phyloP scores from a whole-genome alignment of 805 yeast species.

The Kodamaea laetipori region DNA sequence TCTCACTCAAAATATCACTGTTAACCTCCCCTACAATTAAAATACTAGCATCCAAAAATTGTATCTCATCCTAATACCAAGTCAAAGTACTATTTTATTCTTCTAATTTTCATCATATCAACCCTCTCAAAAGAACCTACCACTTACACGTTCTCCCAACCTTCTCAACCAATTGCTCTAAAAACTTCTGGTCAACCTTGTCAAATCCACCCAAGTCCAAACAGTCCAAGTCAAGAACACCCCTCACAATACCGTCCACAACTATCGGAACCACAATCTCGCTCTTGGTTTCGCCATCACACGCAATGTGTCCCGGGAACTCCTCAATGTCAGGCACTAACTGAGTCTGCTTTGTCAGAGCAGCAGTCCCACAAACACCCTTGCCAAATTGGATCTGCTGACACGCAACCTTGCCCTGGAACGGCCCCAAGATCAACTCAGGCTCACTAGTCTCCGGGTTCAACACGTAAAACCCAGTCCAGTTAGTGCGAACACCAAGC shows the following conservation, averaged over 20 bases:
- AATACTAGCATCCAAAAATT: no score
- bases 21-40: no score
- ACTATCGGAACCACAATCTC: constrained; percentile 86
- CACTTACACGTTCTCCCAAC: constrained; percentile 36
- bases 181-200: constrained; percentile 54
- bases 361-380: constrained; percentile 95
- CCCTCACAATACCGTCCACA: constrained; percentile 46
- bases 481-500: constrained; percentile 61
- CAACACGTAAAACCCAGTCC: constrained; percentile 89
- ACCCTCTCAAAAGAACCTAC: no score
- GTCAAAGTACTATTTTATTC: no score
- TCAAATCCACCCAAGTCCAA: constrained; percentile 65
- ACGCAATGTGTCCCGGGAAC: constrained; percentile 93
- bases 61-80: no score
- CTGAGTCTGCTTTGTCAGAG: constrained; percentile 58
- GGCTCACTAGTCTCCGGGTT: constrained; percentile 34
- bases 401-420: constrained; percentile 96
- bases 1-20: no score
- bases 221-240: constrained; percentile 89
- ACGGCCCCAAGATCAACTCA: constrained; percentile 81
- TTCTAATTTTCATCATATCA: no score
- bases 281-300: constrained; percentile 92
- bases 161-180: constrained; percentile 59
- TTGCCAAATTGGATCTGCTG: constrained; percentile 74
- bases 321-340: constrained; percentile 74